Evolutionary conservation across 352 stramenopile species (phyloP).

Genomic region (Pythium scleroteichum): DNA sequence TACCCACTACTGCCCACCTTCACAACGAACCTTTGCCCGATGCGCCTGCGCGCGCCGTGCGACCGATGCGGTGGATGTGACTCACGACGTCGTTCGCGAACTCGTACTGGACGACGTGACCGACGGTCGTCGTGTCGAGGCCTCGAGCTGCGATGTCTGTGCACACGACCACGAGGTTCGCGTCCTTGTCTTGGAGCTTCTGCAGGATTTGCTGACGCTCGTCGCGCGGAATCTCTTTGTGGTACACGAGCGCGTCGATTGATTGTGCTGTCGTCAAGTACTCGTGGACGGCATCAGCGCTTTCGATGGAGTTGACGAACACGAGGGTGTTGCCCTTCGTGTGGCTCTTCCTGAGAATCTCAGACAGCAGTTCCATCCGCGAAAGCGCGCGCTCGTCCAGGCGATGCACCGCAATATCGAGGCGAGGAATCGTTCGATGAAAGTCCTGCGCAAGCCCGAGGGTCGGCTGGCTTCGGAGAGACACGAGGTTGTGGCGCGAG

Average conservation of each 20-base stretch:
- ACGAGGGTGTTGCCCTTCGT: conserved; percentile 51
- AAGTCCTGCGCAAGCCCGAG: conserved; percentile 47
- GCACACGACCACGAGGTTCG: conserved; percentile 55
- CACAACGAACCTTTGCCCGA: conserved; percentile 43
- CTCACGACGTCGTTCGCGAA: conserved; percentile 82
- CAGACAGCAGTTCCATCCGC: conserved; percentile 42
- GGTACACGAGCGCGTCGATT: conserved; percentile 38
- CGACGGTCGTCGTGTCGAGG: conserved; percentile 69
- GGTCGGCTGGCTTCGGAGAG: background rate
- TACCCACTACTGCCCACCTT: background rate
- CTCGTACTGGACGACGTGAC: conserved; percentile 80
- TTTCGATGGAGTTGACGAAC: conserved; percentile 79
- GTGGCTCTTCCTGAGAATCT: conserved; percentile 40
- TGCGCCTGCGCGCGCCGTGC: conserved; percentile 60
- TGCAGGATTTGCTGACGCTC: conserved; percentile 50
- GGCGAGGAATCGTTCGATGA: conserved; percentile 58
- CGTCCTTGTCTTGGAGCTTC: conserved; percentile 36
- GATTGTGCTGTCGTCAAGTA: conserved; percentile 38
- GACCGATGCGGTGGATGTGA: conserved; percentile 78
- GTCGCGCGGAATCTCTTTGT: conserved; percentile 64
- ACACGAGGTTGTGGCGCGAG: background rate
- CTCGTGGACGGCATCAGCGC: conserved; percentile 49
- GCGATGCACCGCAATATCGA: conserved; percentile 42
- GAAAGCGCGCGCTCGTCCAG: conserved; percentile 36
- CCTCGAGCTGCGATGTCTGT: conserved; percentile 79